phyloP scores from a whole-genome alignment of 2,329 filamentous ascomycete species.

The Xylariomycetidae sp. region DNA sequence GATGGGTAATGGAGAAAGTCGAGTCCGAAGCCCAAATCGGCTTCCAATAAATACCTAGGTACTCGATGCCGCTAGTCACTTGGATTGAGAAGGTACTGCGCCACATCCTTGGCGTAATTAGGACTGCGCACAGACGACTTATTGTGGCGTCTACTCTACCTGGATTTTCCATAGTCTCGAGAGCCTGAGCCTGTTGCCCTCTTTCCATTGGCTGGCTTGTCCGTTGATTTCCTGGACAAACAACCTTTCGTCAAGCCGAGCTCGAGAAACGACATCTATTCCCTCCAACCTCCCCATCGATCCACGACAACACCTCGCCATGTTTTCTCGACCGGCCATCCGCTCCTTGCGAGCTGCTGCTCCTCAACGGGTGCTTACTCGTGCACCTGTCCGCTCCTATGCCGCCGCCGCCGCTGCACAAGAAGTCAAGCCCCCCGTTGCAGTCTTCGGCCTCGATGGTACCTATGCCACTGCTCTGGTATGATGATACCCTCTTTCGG shows the following conservation, averaged over 20 bases:
- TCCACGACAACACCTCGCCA: slow-evolving; percentile 30
- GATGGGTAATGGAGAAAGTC: no score
- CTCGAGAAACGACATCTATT: slow-evolving; percentile 16
- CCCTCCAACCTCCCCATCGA: slow-evolving; percentile 17
- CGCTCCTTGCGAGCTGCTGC: slow-evolving; percentile 53
- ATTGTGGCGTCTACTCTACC: no score
- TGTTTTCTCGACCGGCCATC: slow-evolving; percentile 58
- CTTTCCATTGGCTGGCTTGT: slow-evolving; percentile 18
- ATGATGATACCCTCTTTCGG: no score
- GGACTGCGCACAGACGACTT: no score
- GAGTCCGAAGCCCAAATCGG: no score
- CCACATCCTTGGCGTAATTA: no score
- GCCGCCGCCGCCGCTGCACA: slow-evolving; percentile 60
- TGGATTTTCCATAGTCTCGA: no score
- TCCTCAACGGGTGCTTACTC: slow-evolving; percentile 55
- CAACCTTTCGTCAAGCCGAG: slow-evolving; percentile 22
- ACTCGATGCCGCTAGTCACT: no score
- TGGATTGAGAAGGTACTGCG: no score
- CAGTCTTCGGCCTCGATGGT: slow-evolving; percentile 93
- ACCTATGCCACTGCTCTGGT: slow-evolving; percentile 98
- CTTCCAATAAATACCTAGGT: no score
- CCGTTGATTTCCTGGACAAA: slow-evolving; percentile 21
- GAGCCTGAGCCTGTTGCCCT: no score
- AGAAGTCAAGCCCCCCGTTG: slow-evolving; percentile 77
- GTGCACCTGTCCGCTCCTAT: slow-evolving; percentile 67